A percentile compares a stretch with the other conserved stretches of the same genome.
phyloP scores from a whole-genome alignment of 306 rosid species.

The Fragaria ananassa region DNA sequence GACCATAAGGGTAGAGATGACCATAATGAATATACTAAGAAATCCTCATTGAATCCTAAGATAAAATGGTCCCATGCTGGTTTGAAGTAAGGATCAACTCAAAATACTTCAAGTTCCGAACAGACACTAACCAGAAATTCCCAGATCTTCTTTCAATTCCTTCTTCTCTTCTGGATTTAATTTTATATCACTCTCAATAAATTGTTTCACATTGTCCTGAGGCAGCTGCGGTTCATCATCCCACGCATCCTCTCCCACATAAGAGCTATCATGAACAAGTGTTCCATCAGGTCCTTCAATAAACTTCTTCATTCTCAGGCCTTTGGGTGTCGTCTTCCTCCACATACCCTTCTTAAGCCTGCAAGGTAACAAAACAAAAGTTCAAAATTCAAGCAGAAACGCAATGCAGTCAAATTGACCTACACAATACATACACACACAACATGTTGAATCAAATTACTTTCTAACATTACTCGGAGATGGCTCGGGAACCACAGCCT shows the following conservation, averaged over 20 bases:
- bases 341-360: conserved; percentile 89
- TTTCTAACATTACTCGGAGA: conserved; percentile 66
- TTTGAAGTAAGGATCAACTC: conserved; percentile 17
- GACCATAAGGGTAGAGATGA: conserved; percentile 11
- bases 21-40: not conserved
- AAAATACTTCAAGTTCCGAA: not conserved
- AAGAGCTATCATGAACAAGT: conserved; percentile 73
- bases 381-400: not conserved
- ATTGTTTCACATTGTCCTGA: conserved; percentile 54
- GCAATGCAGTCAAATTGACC: not conserved
- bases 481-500: conserved; percentile 89
- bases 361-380: conserved; percentile 24
- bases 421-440: not conserved
- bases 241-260: conserved; percentile 98
- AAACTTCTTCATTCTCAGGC: conserved; percentile 80
- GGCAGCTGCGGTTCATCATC: conserved; percentile 59
- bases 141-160: conserved; percentile 57
- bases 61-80: not conserved
- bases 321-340: conserved; percentile 84
- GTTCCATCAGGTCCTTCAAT: conserved; percentile 84
- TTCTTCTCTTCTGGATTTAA: conserved; percentile 58
- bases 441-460: conserved; percentile 34
- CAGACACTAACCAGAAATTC: conserved; percentile 63
- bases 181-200: conserved; percentile 53
- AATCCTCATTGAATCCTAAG: not conserved